phyloP scores from a whole-genome alignment of 805 yeast species.

The Aciculoconidium aculeatum region DNA sequence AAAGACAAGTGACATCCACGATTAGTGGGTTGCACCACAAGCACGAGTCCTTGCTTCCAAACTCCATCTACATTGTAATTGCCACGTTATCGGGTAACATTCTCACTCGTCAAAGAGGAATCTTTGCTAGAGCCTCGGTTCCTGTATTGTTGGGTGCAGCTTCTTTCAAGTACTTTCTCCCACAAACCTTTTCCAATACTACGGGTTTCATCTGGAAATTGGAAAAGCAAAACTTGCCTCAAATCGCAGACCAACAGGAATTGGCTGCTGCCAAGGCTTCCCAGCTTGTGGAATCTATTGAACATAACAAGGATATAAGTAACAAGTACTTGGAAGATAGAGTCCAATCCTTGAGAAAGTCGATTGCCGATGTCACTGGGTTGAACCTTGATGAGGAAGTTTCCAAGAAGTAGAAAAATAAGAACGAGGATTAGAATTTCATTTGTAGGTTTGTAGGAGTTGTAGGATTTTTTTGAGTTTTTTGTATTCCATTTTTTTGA shows the following conservation, averaged over 20 bases:
- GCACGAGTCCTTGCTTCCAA: conserved; percentile 68
- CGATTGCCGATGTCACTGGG: conserved; percentile 57
- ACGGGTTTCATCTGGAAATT: conserved; percentile 50
- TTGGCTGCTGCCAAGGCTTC: conserved; percentile 41
- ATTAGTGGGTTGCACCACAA: conserved; percentile 57
- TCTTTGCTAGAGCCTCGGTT: conserved; percentile 45
- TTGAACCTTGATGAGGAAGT: conserved; percentile 61
- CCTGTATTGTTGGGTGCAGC: conserved; percentile 59
- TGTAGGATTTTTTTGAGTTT: no score
- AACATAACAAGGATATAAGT: conserved; percentile 35
- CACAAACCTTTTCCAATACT: conserved; percentile 64
- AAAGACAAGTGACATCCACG: conserved; percentile 58
- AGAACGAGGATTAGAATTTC: no score
- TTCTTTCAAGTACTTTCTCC: conserved; percentile 67
- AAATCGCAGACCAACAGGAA: conserved; percentile 58
- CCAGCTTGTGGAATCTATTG: conserved; percentile 39
- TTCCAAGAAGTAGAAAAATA: conserved; percentile 40
- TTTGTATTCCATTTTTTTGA: no score
- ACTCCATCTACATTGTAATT: conserved; percentile 58
- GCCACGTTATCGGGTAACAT: conserved; percentile 72
- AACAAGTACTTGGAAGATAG: conserved; percentile 30
- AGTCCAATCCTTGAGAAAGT: conserved; percentile 34
- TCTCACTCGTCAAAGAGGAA: conserved; percentile 59
- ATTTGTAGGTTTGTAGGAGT: no score
- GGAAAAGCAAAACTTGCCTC: conserved; percentile 58